These are phyloP conservation scores for Fusarium tjaetaba DNA, from an alignment of 2,329 filamentous ascomycete genomes.

Conservation along the genomic window DNA sequence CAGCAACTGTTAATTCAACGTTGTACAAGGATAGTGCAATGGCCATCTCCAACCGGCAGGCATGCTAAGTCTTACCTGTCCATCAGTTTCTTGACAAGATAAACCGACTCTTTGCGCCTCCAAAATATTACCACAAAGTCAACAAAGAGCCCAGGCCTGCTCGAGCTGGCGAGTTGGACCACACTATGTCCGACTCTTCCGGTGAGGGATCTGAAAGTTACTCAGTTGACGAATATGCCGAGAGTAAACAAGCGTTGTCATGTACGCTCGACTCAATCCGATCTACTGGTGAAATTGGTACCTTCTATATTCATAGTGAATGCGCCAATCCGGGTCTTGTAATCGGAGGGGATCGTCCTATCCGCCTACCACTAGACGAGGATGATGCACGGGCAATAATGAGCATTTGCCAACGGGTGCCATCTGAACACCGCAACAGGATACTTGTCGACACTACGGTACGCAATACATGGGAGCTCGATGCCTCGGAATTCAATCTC, in stretches of 20 bases:
- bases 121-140: neutral
- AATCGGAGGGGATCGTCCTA: neutral
- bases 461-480: conserved; percentile 23
- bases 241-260: neutral
- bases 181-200: neutral
- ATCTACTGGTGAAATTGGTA: conserved; percentile 2
- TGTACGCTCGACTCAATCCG: conserved; percentile 1
- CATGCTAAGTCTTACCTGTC: neutral
- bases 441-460: conserved; percentile 6
- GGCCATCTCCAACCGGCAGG: neutral
- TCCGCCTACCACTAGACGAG: conserved; percentile 7
- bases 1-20: neutral
- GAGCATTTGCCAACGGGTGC: conserved; percentile 1
- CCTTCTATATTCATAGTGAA: neutral
- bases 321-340: conserved; percentile 17
- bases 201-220: neutral
- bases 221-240: neutral
- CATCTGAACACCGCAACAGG: conserved; percentile 17
- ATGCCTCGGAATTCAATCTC: conserved; percentile 9
- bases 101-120: neutral
- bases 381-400: conserved; percentile 10
- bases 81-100: neutral
- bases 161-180: neutral
- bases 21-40: no score
- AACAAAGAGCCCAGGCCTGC: neutral